A percentile compares a stretch with the other conserved stretches of the same genome.
phyloP scores from a whole-genome alignment of 2,329 filamentous ascomycete species.

The Ascochyta clinopodiicola region DNA sequence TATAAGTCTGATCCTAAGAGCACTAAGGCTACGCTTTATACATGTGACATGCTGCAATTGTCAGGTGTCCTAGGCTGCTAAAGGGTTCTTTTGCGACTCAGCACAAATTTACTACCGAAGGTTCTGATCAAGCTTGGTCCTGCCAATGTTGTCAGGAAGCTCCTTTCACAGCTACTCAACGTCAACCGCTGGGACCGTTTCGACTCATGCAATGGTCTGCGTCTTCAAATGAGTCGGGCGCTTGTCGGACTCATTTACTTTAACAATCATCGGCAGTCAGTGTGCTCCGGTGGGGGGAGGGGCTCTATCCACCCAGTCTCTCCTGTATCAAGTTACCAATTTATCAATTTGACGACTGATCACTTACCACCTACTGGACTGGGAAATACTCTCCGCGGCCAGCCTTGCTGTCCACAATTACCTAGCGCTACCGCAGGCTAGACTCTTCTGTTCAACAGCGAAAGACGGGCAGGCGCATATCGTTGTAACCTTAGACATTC shows the following conservation, averaged over 20 bases:
- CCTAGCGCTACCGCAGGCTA: background rate
- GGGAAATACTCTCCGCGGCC: background rate
- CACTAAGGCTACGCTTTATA: background rate
- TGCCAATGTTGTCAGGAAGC: background rate
- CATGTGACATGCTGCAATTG: background rate
- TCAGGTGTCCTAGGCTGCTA: background rate
- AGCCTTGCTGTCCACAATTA: background rate
- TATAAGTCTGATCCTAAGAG: background rate
- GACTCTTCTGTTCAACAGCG: background rate
- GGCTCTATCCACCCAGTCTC: background rate
- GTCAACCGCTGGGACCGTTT: background rate
- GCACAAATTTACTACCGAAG: background rate
- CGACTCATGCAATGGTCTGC: background rate
- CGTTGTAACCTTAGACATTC: background rate
- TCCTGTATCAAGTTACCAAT: background rate
- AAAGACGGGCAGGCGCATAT: background rate
- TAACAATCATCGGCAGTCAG: background rate
- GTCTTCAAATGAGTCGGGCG: background rate
- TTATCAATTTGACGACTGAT: background rate
- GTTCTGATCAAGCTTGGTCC: background rate
- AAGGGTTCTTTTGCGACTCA: constrained; percentile 2
- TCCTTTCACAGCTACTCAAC: background rate
- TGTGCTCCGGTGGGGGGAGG: background rate
- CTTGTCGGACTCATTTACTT: constrained; percentile 1
- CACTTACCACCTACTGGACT: background rate